A percentile compares a stretch with the other conserved stretches of the same genome.
Conservation (phyloP, 2,329 filamentous ascomycete genomes). For the Geosmithia flava region DNA sequence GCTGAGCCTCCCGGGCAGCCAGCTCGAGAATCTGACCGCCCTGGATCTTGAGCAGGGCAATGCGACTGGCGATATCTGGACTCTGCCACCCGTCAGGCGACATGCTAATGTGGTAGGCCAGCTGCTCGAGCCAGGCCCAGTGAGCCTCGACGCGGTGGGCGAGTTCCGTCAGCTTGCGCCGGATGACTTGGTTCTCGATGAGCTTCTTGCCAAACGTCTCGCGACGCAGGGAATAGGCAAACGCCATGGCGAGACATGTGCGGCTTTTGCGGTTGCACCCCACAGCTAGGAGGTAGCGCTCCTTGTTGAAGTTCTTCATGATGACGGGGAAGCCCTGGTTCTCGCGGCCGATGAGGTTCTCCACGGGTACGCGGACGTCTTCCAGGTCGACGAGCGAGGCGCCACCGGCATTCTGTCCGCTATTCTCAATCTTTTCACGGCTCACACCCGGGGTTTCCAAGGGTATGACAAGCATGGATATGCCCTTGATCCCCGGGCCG, state of each 20-base stretch:
- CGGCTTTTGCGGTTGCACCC: slow-evolving; percentile 44
- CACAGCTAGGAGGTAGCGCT: slow-evolving; percentile 45
- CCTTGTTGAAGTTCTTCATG: slow-evolving; percentile 48
- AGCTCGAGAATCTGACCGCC: slow-evolving; percentile 35
- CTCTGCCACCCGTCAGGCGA: slow-evolving; percentile 12
- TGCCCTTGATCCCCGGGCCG: slow-evolving; percentile 35
- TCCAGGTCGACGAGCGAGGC: slow-evolving; percentile 43
- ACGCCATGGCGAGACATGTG: slow-evolving; percentile 39
- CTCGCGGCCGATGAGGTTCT: slow-evolving; percentile 39
- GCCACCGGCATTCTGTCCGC: slow-evolving; percentile 53
- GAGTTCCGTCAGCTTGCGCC: slow-evolving; percentile 45
- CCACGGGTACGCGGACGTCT: slow-evolving; percentile 38
- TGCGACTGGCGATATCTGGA: slow-evolving; percentile 13
- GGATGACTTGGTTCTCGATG: slow-evolving; percentile 45
- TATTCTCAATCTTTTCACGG: slow-evolving; percentile 44
- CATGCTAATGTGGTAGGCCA: slow-evolving; percentile 38
- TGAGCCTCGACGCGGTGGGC: slow-evolving; percentile 47
- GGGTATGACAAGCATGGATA: slow-evolving; percentile 46
- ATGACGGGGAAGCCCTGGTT: slow-evolving; percentile 44
- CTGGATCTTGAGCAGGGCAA: slow-evolving; percentile 30
- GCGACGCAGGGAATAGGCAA: slow-evolving; percentile 34
- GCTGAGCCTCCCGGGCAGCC: slow-evolving; percentile 38
- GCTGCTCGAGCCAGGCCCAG: slow-evolving; percentile 49
- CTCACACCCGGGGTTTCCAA: slow-evolving; percentile 34
- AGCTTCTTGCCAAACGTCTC: slow-evolving; percentile 48